Percentiles rank a stretch among this genome's conserved stretches.
These are phyloP conservation scores for Silene coronaria DNA, from an alignment of 179 eudicot species.

Conservation along the genomic window DNA sequence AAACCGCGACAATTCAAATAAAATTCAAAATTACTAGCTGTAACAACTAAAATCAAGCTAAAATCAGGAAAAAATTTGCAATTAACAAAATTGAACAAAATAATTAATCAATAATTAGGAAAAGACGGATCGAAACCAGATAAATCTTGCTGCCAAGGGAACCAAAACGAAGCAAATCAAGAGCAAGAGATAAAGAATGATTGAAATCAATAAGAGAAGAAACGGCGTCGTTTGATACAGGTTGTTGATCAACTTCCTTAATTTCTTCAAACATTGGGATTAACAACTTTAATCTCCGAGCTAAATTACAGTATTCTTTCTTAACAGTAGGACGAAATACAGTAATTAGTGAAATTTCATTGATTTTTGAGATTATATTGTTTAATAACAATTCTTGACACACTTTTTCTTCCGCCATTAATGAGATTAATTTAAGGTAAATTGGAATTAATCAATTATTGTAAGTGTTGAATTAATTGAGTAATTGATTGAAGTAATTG, in stretches of 20 bases:
- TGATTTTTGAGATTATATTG: conserved; percentile 45
- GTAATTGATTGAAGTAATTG: not conserved
- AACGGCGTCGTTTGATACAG: conserved; percentile 32
- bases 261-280: conserved; percentile 87
- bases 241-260: conserved; percentile 44
- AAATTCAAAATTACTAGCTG: not conserved
- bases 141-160: conserved; percentile 73
- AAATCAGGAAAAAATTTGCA: not conserved
- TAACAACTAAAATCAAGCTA: not conserved
- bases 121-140: conserved; percentile 42
- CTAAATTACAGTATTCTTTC: conserved; percentile 66
- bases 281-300: conserved; percentile 70
- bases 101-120: not conserved
- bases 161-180: conserved; percentile 61
- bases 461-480: not conserved
- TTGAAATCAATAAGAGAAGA: conserved; percentile 31
- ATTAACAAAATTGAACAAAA: not conserved
- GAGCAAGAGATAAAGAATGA: conserved; percentile 45
- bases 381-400: conserved; percentile 32
- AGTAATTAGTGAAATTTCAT: conserved; percentile 52
- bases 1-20: no score
- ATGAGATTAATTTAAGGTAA: not conserved
- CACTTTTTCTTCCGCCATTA: conserved; percentile 59
- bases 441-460: not conserved
- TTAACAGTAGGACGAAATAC: conserved; percentile 52